These are phyloP conservation scores for Nemania serpens DNA, from an alignment of 2,329 filamentous ascomycete species.

Conservation along the genomic window DNA sequence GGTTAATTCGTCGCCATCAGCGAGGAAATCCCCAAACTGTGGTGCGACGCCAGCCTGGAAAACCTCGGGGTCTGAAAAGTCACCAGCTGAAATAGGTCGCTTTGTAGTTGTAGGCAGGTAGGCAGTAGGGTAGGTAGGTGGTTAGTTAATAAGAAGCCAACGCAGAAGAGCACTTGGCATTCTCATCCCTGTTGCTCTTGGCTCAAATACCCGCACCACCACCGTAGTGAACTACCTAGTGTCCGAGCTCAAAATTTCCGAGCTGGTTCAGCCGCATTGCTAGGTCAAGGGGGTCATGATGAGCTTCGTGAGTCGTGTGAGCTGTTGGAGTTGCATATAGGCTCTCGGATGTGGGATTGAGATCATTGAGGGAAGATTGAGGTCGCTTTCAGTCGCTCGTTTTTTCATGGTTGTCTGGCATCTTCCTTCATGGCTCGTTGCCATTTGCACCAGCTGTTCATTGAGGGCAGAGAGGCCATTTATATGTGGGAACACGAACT, in stretches of 20 bases:
- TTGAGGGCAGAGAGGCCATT: no score
- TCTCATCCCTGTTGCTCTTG: background rate
- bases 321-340: background rate
- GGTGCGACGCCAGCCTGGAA: background rate
- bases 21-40: background rate
- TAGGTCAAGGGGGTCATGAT: background rate
- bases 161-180: background rate
- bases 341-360: background rate
- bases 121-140: no score
- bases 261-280: background rate
- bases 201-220: background rate
- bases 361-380: background rate
- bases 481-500: no score
- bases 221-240: background rate
- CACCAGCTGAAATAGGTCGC: background rate
- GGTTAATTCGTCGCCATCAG: background rate
- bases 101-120: background rate
- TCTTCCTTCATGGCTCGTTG: no score
- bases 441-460: no score
- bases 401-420: background rate
- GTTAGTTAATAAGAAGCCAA: background rate
- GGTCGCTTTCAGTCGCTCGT: background rate
- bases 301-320: background rate
- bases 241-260: conserved; percentile 1
- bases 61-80: background rate